phyloP scores from a whole-genome alignment of 371 early-diverging fungal genomes.

The Blastocladiella emersonii region DNA sequence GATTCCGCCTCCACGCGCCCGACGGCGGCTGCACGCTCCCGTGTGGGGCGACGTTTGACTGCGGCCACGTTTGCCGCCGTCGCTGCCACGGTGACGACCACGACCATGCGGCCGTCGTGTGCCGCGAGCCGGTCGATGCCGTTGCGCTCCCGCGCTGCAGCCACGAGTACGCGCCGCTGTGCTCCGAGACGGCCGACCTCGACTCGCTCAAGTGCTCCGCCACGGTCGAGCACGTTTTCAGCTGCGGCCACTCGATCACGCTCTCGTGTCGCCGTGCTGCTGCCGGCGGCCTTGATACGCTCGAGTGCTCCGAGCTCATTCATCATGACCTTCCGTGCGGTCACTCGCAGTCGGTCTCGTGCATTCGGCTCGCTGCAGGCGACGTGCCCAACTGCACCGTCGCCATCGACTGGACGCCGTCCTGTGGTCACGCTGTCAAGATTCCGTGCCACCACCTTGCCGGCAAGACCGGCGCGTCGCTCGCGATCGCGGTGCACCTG shows the following conservation, averaged over 20 bases:
- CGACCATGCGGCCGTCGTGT: constrained; percentile 13
- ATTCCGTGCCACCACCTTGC: too few species aligned
- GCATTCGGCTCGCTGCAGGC: constrained; percentile 21
- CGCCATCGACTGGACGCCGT: too few species aligned
- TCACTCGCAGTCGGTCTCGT: constrained; percentile 19
- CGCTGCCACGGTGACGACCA: constrained; percentile 20
- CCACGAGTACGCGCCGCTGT: constrained; percentile 21
- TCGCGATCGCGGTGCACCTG: too few species aligned
- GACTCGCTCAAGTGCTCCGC: constrained; percentile 17
- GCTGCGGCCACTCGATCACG: too few species aligned
- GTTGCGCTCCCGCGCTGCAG: constrained; percentile 16
- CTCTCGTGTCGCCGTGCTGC: too few species aligned
- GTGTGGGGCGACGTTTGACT: constrained; percentile 12
- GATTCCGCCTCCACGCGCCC: constrained; percentile 14
- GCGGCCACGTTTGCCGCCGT: constrained; percentile 20
- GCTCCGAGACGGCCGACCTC: constrained; percentile 18
- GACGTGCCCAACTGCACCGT: constrained; percentile 22
- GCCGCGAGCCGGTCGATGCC: constrained; percentile 21
- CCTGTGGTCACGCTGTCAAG: too few species aligned
- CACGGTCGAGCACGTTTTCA: too few species aligned
- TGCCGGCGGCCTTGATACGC: too few species aligned
- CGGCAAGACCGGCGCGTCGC: too few species aligned
- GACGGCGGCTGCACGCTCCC: constrained; percentile 21
- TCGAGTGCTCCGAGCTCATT: too few species aligned
- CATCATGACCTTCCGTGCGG: too few species aligned